Conservation (phyloP, 108 stramenopile genomes). For the Stephanodiscus triporus region DNA sequence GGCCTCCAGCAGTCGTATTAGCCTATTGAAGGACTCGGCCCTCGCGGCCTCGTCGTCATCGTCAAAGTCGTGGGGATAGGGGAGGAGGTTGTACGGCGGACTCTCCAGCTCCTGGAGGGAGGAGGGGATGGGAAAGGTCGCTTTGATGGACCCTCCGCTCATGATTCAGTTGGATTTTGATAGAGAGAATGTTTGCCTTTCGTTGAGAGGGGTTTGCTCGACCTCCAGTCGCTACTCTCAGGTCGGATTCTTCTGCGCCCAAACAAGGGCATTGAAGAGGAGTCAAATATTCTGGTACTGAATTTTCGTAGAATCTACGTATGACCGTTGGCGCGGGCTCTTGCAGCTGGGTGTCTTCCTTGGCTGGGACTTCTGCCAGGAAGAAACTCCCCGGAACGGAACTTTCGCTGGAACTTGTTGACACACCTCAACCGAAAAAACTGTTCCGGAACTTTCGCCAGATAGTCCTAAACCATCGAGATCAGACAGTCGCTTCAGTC, state of each 20-base stretch:
- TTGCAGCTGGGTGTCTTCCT: too few relatives aligned
- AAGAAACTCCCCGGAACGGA: too few relatives aligned
- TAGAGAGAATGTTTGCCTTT: not conserved
- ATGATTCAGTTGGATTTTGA: not conserved
- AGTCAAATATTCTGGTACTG: not conserved
- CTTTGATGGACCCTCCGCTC: constrained; percentile 21
- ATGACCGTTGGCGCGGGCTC: not conserved
- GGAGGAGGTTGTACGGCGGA: constrained; percentile 85
- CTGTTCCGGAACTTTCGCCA: too few relatives aligned
- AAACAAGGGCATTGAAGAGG: not conserved
- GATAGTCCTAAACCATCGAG: too few relatives aligned
- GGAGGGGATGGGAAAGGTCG: constrained; percentile 77
- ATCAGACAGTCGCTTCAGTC: too few relatives aligned
- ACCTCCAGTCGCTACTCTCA: not conserved
- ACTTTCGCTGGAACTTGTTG: too few relatives aligned
- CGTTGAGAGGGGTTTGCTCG: not conserved
- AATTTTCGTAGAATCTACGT: not conserved
- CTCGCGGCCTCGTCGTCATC: constrained; percentile 84
- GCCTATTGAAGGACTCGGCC: constrained; percentile 73
- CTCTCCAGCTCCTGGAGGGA: constrained; percentile 82
- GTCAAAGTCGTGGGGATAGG: constrained; percentile 87
- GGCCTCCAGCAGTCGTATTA: constrained; percentile 62
- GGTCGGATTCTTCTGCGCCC: not conserved
- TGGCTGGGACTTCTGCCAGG: too few relatives aligned
- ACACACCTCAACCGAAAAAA: too few relatives aligned